Base-by-base conservation (phyloP, 768 basidiomycete species). In the Boletus patriciae region DNA sequence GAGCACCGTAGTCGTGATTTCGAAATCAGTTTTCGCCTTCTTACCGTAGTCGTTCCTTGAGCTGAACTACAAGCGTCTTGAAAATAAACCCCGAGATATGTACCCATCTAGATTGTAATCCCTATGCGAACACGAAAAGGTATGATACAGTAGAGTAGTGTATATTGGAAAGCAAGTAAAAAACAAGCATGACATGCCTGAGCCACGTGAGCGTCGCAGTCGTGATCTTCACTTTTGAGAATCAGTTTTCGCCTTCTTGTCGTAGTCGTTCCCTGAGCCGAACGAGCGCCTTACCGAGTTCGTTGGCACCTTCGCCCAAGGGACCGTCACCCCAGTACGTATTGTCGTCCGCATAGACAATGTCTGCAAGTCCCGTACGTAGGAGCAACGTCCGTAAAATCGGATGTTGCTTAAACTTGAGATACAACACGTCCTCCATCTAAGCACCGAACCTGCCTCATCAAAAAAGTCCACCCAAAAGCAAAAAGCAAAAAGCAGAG, bases 341-440 rank as follows among this genome's bases (percentile, higher is more conserved):
- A 66, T 92, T 87, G 0, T 72, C 67, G 62, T 87, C 85, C 11
- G 73, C 68, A 63, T 85, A 87, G 4, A 86, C 66, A 33, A 90
- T 72, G 33, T 73, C 73, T 3, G 76, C 74, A 16, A 75, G 63
- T 10, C 78, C 80, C 4, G 89, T 90, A 21, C 70, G 64, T 23
- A 89, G 66, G 16, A 92, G 78, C 64, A 81, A 64, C 21, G 57
- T 56, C 36, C 83, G 80, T 52, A 92, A 68, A 31, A 80, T 73
- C 0, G 80, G 73, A 65, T 93, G 87, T 73, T 92, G 90, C 47
- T 73, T 78, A 63, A 92, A 86, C 66, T 93, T 93, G 58, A 78
- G 63, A 58, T 78, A 78, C 47, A 91, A 62, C 36, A 86, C 87
- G 9, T 86, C 82, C 42, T 87, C 83, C 83, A 90, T 82, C 88